These are phyloP conservation scores for Helicostylum pulchrum DNA, from an alignment of 192 early-diverging fungal species.

Conservation along the genomic window DNA sequence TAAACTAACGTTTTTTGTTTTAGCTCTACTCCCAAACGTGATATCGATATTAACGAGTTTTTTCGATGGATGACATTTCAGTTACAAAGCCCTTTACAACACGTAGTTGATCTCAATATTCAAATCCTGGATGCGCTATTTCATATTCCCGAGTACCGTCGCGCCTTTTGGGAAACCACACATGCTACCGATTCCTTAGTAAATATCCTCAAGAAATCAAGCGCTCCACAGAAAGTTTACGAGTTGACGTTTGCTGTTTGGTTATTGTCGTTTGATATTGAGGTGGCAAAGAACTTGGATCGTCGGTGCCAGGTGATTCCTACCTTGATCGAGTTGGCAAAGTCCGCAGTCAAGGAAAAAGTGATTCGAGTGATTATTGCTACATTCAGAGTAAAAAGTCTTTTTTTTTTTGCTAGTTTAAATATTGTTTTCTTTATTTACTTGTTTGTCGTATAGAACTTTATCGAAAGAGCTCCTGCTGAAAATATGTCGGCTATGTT, in stretches of 20 bases:
- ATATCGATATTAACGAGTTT: conserved; percentile 56
- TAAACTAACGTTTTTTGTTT: conserved; percentile 7
- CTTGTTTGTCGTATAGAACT: conserved; percentile 52
- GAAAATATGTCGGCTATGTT: conserved; percentile 83
- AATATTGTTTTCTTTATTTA: not conserved
- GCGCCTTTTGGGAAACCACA: conserved; percentile 57
- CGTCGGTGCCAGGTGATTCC: conserved; percentile 81
- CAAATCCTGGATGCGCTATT: conserved; percentile 77
- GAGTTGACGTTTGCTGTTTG: conserved; percentile 89
- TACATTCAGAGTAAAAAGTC: conserved; percentile 64
- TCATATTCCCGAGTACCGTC: conserved; percentile 51
- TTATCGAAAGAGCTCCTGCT: conserved; percentile 68
- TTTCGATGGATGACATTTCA: conserved; percentile 68
- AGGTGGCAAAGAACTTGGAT: conserved; percentile 68
- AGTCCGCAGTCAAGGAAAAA: conserved; percentile 94
- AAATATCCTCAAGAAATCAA: conserved; percentile 38
- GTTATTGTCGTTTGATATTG: conserved; percentile 78
- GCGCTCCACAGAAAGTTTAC: conserved; percentile 89
- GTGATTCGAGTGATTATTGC: conserved; percentile 86
- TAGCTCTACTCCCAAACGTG: conserved; percentile 29
- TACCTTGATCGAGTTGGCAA: conserved; percentile 82
- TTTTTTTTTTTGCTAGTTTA: not conserved
- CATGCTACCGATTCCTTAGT: conserved; percentile 50
- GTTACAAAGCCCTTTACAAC: conserved; percentile 47
- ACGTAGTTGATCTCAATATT: conserved; percentile 76